Base-by-base conservation (phyloP, 2,329 filamentous ascomycete genomes). In the Pseudogymnoascus sp. region DNA sequence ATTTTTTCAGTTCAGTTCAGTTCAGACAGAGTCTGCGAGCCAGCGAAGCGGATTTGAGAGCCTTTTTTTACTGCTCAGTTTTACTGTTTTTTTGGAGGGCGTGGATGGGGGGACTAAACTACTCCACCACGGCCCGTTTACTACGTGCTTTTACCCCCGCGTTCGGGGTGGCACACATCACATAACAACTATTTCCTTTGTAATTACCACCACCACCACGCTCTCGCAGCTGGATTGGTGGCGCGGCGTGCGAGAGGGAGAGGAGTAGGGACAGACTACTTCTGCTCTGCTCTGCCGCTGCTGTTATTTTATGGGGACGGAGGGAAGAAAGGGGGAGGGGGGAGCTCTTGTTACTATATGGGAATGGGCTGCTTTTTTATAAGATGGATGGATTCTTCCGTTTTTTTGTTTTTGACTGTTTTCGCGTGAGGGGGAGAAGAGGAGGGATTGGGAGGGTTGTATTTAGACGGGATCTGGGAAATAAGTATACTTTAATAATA, bases 401-500 rank as follows among this genome's bases (percentile, higher is more conserved):
- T 7, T 28, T 31, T 9, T 10, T 11, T 6, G 19, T n/a, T 26
- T 47, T 47, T n/a, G 15, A 5, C 4, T 47, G n/a, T 44, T 5
- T 47, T 47, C 15, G 21, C 1, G 10, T 4, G 21, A 21, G 42
- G 42, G 7, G 21, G 26, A 47, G 42, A 47, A 13, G 42, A 47
- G 21, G 21, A 47, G 42, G 42, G 42, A 26, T 47, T 33, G 31
- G 31, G n/a, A n/a, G 42, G 42, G 42, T 47, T 47, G 42, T 47
- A 47, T 47, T 47, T 47, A 47, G 42, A 47, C 21, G 21, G 21
- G 21, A 47, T 47, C 21, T 26, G 42, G 42, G 42, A 47, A 47
- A 44, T 44, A 26, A 26, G 42, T 47, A 47, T 47, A 47, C 42
- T 47, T 47, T 47, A 47, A 47, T 47, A 47, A 47, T 47, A 47